Base-by-base conservation (phyloP, 768 basidiomycete species). In the Suillus lakei region DNA sequence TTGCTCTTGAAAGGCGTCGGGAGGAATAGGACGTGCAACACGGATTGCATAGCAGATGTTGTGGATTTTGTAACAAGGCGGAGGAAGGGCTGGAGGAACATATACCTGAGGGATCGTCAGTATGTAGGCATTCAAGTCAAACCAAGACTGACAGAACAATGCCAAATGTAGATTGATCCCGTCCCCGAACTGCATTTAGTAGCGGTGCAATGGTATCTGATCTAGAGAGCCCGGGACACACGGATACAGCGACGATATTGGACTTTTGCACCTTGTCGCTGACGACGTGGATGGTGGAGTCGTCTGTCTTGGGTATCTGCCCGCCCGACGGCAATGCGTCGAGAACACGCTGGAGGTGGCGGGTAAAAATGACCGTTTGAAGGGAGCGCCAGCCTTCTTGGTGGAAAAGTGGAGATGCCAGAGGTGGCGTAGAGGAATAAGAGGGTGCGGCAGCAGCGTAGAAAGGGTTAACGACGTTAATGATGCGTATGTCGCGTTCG, bases 401-500 rank as follows among this genome's bases (percentile, higher is more conserved):
- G n/a, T 86, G 76, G 68, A 89, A 81, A 8, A 84, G 55, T 1
- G 73, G 68, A 18, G 71, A 67, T 4, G 74, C 70, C 10, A 71
- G 75, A 65, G 68, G 67, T 68, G 69, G 79, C 51, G 16, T 67
- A 46, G 64, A 78, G 62, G 78, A 68, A 69, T 83, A 80, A 4
- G 79, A 68, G 5, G 85, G 83, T 4, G 86, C 80, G 0, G 93
- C 91, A 1, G 96, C 93, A 2, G 94, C 89, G 70, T 97, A 98
- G 69, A 94, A 93, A 3, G 95, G 95, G 65, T 95, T 95, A 73
- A 96, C 85, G 46, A 95, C 82, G 63, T 89, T 89, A 73, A 98
- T 81, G 68, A 98, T 86, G n/a, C 96, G 90, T 48, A 98, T 93
- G 68, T 96, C 93, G 41, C 95, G 85, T 73, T 96, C 95, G n/a